A percentile compares a stretch with the other conserved stretches of the same genome.
Evolutionary conservation across 805 yeast species (phyloP).

Genomic region (Nakazawaea sp.): DNA sequence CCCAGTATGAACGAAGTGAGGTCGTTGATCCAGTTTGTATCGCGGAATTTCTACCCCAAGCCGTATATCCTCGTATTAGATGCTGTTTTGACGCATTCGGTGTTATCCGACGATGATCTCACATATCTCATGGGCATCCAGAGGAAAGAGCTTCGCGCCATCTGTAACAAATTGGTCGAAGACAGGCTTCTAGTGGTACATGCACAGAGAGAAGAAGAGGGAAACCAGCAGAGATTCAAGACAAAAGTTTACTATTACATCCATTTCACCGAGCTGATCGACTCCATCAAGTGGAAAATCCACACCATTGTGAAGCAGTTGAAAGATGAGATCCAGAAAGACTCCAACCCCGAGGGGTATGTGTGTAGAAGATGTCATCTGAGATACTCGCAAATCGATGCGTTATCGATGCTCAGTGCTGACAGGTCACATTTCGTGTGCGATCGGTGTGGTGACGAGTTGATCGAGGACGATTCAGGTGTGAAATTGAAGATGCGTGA

Average conservation of each 20-base stretch:
- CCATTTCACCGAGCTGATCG: constrained; percentile 89
- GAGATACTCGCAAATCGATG: constrained; percentile 81
- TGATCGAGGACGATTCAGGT: constrained; percentile 85
- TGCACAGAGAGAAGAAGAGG: constrained; percentile 63
- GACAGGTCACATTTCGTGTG: constrained; percentile 80
- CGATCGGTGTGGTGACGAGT: constrained; percentile 68
- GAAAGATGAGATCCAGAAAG: constrained; percentile 77
- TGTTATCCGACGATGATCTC: constrained; percentile 87
- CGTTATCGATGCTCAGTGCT: constrained; percentile 71
- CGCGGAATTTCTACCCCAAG: constrained; percentile 80
- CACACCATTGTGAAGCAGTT: constrained; percentile 75
- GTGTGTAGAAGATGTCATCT: constrained; percentile 81
- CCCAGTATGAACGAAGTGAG: constrained; percentile 26
- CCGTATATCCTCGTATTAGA: constrained; percentile 82
- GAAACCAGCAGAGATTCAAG: constrained; percentile 56
- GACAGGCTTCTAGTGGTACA: constrained; percentile 74
- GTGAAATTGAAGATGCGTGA: constrained; percentile 78
- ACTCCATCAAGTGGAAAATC: constrained; percentile 93
- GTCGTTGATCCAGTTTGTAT: constrained; percentile 66
- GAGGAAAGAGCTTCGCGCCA: constrained; percentile 77
- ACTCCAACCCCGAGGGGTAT: constrained; percentile 90
- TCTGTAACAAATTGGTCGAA: constrained; percentile 75
- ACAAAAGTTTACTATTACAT: constrained; percentile 79
- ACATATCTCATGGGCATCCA: constrained; percentile 75
- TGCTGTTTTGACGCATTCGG: constrained; percentile 82